A percentile compares a stretch with the other conserved stretches of the same genome.
Conservation (phyloP, 2,329 filamentous ascomycete species). For the Xylaria sp. region DNA sequence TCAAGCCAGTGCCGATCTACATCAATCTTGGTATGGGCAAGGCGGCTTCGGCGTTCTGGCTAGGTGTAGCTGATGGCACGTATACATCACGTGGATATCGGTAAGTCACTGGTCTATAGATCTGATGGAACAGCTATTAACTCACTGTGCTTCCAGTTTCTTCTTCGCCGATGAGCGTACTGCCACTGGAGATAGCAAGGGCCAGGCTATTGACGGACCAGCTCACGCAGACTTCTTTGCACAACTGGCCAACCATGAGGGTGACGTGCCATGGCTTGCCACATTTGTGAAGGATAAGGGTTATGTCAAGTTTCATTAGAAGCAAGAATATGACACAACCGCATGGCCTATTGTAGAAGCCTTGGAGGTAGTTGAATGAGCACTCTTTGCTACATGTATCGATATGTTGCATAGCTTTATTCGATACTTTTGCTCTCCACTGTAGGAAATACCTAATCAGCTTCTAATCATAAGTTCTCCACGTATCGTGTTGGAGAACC, state of each 20-base stretch:
- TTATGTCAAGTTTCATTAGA: slow-evolving; percentile 18
- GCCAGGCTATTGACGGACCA: slow-evolving; percentile 44
- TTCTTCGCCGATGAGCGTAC: slow-evolving; percentile 53
- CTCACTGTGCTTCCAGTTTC: slow-evolving; percentile 44
- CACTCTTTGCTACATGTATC: background rate
- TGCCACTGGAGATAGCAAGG: slow-evolving; percentile 46
- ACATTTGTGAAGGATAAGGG: slow-evolving; percentile 31
- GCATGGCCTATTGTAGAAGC: background rate
- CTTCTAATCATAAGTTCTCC: background rate
- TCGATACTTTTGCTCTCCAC: background rate
- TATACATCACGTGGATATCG: slow-evolving; percentile 49
- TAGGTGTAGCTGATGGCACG: slow-evolving; percentile 49
- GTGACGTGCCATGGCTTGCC: slow-evolving; percentile 22
- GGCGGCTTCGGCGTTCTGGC: slow-evolving; percentile 52
- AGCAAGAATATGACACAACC: background rate
- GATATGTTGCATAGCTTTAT: background rate
- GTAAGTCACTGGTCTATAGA: slow-evolving; percentile 35
- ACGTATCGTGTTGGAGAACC: background rate
- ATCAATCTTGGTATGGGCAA: slow-evolving; percentile 55
- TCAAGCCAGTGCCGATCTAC: slow-evolving; percentile 45
- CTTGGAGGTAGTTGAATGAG: background rate
- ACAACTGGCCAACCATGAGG: slow-evolving; percentile 22
- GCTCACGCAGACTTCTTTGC: slow-evolving; percentile 29
- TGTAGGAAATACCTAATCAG: background rate
- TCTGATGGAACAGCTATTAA: slow-evolving; percentile 6